Percentiles rank a stretch among this genome's conserved stretches.
Conservation (phyloP, 2,329 filamentous ascomycete species). For the Alternaria triticimaculans region DNA sequence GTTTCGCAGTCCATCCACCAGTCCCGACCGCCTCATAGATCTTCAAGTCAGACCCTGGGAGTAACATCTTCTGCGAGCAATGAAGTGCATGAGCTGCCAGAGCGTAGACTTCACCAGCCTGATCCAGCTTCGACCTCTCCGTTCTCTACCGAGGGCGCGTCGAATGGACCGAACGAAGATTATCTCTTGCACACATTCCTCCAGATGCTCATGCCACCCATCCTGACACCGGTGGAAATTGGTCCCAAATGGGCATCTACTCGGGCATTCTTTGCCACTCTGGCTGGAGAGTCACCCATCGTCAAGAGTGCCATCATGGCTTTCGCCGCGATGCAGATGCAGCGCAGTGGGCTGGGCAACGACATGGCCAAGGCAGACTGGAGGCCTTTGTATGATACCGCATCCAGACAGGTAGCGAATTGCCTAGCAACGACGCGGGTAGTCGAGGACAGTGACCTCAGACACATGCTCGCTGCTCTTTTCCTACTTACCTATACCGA, state of each 20-base stretch:
- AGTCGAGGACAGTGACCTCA: conserved; percentile 29
- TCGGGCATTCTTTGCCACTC: conserved; percentile 56
- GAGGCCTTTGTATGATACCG: conserved; percentile 42
- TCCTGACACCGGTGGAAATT: conserved; percentile 61
- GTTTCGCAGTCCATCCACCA: conserved; percentile 31
- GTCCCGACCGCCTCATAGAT: conserved; percentile 21
- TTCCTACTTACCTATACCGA: conserved; percentile 65
- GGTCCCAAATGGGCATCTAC: conserved; percentile 59
- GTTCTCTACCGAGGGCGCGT: conserved; percentile 36
- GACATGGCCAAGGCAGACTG: conserved; percentile 39
- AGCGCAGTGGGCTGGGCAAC: conserved; percentile 44
- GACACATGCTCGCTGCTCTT: conserved; percentile 58
- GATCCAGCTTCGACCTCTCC: conserved; percentile 37
- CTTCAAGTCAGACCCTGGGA: conserved; percentile 16
- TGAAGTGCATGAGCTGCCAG: conserved; percentile 21
- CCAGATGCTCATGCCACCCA: conserved; percentile 59
- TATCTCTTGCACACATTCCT: conserved; percentile 58
- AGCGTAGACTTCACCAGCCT: conserved; percentile 17
- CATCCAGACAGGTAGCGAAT: conserved; percentile 34
- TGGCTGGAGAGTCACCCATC: conserved; percentile 57
- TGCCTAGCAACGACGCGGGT: conserved; percentile 23
- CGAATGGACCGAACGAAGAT: conserved; percentile 40
- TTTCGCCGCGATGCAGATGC: conserved; percentile 57
- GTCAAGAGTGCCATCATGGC: conserved; percentile 59
- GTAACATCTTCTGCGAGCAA: conserved; percentile 10